A percentile compares a stretch with the other conserved stretches of the same genome.
Evolutionary conservation across 148 eudicot genomes (phyloP).

Genomic region (Rhododendron kiyosumense): DNA sequence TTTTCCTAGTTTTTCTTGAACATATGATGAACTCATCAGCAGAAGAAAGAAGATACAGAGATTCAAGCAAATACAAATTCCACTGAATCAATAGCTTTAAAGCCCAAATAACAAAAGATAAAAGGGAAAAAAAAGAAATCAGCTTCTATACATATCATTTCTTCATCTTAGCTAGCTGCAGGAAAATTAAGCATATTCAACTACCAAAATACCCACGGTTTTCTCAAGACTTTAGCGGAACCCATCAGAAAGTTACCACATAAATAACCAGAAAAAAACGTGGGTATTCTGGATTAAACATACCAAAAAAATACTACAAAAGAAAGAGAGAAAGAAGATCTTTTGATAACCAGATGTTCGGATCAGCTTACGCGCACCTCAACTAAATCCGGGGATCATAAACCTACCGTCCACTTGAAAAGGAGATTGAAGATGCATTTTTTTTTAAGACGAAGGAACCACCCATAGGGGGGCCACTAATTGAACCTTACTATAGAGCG

Average conservation of each 20-base stretch:
- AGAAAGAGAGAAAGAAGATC: neutral
- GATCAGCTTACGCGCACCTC: too few species aligned
- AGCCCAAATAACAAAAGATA: neutral
- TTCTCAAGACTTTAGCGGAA: constrained; percentile 28
- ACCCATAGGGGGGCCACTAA: neutral
- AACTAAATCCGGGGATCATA: too few species aligned
- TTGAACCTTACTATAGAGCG: neutral
- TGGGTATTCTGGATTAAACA: constrained; percentile 58
- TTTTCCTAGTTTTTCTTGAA: neutral
- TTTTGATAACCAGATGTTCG: neutral
- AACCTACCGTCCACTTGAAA: neutral
- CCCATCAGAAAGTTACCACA: neutral
- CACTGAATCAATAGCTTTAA: neutral
- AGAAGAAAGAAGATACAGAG: neutral
- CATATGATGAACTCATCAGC: neutral
- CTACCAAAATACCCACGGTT: constrained; percentile 89
- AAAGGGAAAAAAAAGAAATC: neutral
- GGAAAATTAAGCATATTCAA: constrained; percentile 3
- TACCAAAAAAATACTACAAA: neutral
- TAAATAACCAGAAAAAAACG: constrained; percentile 47
- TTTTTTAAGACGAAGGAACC: neutral
- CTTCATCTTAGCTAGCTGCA: neutral
- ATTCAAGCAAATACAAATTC: neutral
- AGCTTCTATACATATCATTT: constrained; percentile 22
- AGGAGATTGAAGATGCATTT: neutral